Percentiles rank a stretch among this genome's conserved stretches.
phyloP scores from a whole-genome alignment of 2,329 filamentous ascomycete species.

The Phaeophleospora eucalypticola region DNA sequence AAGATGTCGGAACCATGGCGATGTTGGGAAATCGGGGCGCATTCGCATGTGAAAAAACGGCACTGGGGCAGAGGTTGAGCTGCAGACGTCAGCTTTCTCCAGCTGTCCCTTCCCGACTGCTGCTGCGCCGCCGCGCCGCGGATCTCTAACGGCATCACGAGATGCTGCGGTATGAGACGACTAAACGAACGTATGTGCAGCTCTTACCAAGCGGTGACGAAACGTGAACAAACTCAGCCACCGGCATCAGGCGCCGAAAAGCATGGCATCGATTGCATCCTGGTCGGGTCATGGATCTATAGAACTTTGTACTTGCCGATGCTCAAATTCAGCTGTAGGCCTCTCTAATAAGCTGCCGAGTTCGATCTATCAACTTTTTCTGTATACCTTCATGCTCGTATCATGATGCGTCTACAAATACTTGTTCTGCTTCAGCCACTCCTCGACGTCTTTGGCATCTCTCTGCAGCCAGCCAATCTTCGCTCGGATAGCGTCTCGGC shows the following conservation, averaged over 20 bases:
- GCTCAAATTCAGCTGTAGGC: too few species aligned
- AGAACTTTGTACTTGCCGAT: too few species aligned
- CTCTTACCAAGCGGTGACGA: not conserved
- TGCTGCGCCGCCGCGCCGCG: too few species aligned
- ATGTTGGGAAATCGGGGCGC: not conserved
- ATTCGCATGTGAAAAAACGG: not conserved
- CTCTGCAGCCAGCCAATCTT: conserved; percentile 79
- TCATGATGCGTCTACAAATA: conserved; percentile 45
- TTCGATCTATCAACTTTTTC: not conserved
- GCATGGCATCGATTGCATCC: too few species aligned
- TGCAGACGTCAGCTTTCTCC: not conserved
- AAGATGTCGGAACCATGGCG: not conserved
- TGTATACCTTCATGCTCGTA: not conserved
- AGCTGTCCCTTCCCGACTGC: not conserved
- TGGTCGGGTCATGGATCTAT: not conserved
- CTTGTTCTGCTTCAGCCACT: conserved; percentile 64
- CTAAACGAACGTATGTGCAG: not conserved
- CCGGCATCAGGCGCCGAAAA: too few species aligned
- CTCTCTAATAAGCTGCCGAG: not conserved
- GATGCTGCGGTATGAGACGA: not conserved
- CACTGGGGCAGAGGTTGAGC: not conserved
- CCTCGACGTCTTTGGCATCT: conserved; percentile 71
- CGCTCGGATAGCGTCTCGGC: conserved; percentile 74
- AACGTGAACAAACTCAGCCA: not conserved
- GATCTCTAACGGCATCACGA: not conserved